Base-by-base conservation (phyloP, 768 basidiomycete species). In the Tephrocybe sp. region DNA sequence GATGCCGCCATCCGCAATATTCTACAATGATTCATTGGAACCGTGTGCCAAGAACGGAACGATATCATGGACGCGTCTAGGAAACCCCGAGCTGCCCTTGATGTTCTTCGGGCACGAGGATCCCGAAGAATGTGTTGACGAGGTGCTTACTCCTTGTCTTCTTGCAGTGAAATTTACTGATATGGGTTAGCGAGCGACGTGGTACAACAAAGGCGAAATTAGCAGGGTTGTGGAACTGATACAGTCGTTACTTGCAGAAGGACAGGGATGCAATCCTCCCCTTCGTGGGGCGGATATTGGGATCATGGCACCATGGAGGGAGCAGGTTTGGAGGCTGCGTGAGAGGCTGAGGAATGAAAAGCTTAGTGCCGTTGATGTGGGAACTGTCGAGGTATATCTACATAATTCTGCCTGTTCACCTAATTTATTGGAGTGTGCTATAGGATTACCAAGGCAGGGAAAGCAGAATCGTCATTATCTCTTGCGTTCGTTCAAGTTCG, bases 1-100 rank as follows among this genome's bases (percentile, higher is more conserved):
- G 40, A 80, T 79, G 78, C 76, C 77, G 11, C 76, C 78, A 10
- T 78, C 77, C 5, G 73, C 77, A 4, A 67, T 80, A n/a, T 80
- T 80, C 48, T 80, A 80, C 55, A 69, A 74, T 43, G 78, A 80
- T 53, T 70, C 69, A 2, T 53, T 80, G 50, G 68, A 74, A 48
- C 77, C 78, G 1, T 75, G 63, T 54, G 77, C 78, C 15, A 58
- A 48, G 11, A 78, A 76, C 61, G 77, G 78, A 18, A 61, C 49
- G 15, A 61, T 78, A 21, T 48, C 50, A 2, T 80, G 78, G 77
- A 64, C 67, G 5, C 69, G 71, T 3, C 58, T 80, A 9, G 53
- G 69, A 1, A 73, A 73, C 38, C 65, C 69, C 1, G 55, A 63
- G 9, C 59, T 77, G 6, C 78, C 78, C 10, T 62, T 80, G 15